These are phyloP conservation scores for Cylindricascospora bacillispora DNA, from an alignment of 1,139 yeast genomes.

Conservation along the genomic window DNA sequence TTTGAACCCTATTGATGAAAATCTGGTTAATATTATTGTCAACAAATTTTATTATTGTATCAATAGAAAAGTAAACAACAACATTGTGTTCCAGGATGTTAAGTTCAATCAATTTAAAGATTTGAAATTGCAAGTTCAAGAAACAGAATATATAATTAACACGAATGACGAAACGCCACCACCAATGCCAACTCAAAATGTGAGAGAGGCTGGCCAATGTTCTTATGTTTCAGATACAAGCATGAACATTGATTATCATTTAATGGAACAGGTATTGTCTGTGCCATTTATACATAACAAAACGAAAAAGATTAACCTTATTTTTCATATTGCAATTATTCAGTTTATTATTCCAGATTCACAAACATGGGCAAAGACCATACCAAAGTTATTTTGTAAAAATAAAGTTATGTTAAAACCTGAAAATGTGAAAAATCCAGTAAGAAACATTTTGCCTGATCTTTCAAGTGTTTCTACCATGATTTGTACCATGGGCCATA, in stretches of 20 bases:
- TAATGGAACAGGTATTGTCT: constrained; percentile 1
- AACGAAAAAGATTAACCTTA: constrained; percentile 1
- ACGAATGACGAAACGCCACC: not conserved
- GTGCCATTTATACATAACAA: not conserved
- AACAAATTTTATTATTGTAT: constrained; percentile 3
- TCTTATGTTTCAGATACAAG: not conserved
- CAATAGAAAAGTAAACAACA: constrained; percentile 2
- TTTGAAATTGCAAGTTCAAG: not conserved
- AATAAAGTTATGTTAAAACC: constrained; percentile 4
- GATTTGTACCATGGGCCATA: constrained; percentile 9
- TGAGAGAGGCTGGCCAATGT: not conserved
- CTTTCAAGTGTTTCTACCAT: constrained; percentile 7
- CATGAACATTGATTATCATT: not conserved
- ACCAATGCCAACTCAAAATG: constrained; percentile 1
- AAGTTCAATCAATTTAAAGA: not conserved
- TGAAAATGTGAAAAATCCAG: not conserved
- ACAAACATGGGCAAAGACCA: constrained; percentile 2
- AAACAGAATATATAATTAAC: constrained; percentile 1
- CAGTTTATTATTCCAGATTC: constrained; percentile 3
- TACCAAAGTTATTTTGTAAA: constrained; percentile 7
- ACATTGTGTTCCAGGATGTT: not conserved
- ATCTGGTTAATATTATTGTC: constrained; percentile 1
- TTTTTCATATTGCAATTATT: not conserved
- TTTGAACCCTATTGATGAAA: constrained; percentile 1
- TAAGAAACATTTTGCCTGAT: constrained; percentile 4